phyloP scores from a whole-genome alignment of 768 basidiomycete genomes.

The Coprinellus aureogranulatus region DNA sequence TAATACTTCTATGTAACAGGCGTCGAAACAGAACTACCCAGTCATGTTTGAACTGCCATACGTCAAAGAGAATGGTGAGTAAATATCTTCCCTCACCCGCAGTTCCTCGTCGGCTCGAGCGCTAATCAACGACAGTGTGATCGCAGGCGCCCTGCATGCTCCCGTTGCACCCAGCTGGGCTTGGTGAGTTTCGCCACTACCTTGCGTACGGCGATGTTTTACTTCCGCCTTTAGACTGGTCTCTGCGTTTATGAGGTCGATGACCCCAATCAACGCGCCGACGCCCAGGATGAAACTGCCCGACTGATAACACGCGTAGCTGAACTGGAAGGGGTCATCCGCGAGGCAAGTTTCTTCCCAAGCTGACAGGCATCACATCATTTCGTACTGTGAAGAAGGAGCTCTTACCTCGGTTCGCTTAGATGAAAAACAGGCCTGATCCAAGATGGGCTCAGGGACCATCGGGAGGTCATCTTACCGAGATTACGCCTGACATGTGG shows the following conservation, averaged over 20 bases:
- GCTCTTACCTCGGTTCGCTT: background rate
- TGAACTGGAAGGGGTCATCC: slow-evolving; percentile 79
- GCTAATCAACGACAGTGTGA: slow-evolving; percentile 35
- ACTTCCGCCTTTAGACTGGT: slow-evolving; percentile 53
- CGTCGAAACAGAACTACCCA: slow-evolving; percentile 73
- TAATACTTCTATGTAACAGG: slow-evolving; percentile 21
- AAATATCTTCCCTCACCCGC: background rate
- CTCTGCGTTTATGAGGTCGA: slow-evolving; percentile 85
- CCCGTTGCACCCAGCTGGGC: slow-evolving; percentile 51
- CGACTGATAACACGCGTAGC: slow-evolving; percentile 72
- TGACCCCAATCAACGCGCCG: slow-evolving; percentile 59
- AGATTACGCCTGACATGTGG: slow-evolving; percentile 23
- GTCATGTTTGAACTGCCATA: slow-evolving; percentile 71
- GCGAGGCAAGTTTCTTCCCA: slow-evolving; percentile 53
- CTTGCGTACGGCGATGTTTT: background rate
- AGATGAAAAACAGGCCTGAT: slow-evolving; percentile 75
- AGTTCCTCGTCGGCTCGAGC: background rate
- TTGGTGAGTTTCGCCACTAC: slow-evolving; percentile 30
- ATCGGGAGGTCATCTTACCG: slow-evolving; percentile 32
- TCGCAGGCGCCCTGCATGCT: slow-evolving; percentile 48
- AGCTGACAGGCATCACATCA: slow-evolving; percentile 20
- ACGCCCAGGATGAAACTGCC: slow-evolving; percentile 58
- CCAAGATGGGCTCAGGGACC: slow-evolving; percentile 56
- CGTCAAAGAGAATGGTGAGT: slow-evolving; percentile 69
- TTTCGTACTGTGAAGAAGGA: background rate